Percentiles rank a stretch among this genome's conserved stretches.
Evolutionary conservation across 2,329 filamentous ascomycete species (phyloP).

Genomic region (Colletotrichum australisinense): DNA sequence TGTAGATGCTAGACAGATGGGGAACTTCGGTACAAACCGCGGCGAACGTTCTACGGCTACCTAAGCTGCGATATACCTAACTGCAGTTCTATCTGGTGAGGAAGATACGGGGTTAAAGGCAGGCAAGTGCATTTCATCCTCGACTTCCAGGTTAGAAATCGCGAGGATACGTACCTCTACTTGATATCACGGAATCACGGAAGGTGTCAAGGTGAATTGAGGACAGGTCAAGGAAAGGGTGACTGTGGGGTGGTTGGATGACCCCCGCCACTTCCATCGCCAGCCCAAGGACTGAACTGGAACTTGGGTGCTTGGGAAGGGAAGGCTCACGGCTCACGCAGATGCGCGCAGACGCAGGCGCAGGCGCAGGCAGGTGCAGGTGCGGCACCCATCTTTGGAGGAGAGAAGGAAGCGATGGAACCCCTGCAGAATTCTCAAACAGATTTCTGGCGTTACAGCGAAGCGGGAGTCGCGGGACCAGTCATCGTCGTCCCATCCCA

Average conservation of each 20-base stretch:
- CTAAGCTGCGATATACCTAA: neutral
- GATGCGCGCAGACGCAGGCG: neutral
- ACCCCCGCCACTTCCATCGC: conserved; percentile 7
- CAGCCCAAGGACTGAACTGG: neutral
- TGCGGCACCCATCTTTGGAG: conserved; percentile 15
- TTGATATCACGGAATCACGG: neutral
- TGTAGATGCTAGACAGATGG: neutral
- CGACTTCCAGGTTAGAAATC: neutral
- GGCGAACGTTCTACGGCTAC: neutral
- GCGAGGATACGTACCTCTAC: neutral
- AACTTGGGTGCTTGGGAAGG: no score
- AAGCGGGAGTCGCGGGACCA: conserved; percentile 24
- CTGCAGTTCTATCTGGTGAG: no score
- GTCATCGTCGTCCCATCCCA: conserved; percentile 30
- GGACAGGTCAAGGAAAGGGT: neutral
- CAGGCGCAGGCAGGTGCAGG: neutral
- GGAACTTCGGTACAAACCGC: neutral
- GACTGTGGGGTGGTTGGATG: neutral
- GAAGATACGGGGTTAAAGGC: no score
- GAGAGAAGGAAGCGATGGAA: conserved; percentile 29
- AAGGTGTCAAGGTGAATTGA: neutral
- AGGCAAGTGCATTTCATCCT: neutral
- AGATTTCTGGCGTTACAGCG: conserved; percentile 33
- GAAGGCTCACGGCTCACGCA: neutral
- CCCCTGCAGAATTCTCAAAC: conserved; percentile 41